These are phyloP conservation scores for Thelephora terrestris DNA, from an alignment of 1,284 basidiomycete species.

Conservation along the genomic window DNA sequence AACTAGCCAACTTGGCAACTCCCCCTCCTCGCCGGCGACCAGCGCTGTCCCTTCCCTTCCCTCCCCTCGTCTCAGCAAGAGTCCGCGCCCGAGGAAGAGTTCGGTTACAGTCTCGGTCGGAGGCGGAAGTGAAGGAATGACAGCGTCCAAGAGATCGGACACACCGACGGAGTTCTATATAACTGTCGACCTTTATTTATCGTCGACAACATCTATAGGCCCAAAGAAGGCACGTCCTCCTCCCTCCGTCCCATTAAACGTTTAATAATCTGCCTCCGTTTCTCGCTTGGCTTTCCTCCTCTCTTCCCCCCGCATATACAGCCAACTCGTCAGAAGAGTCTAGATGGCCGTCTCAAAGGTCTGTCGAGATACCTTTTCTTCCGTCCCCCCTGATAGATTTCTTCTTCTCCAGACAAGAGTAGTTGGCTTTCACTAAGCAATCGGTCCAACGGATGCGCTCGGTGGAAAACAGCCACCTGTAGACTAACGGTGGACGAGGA, in stretches of 20 bases:
- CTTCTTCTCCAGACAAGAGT: slow-evolving; percentile 62
- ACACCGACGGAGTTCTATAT: slow-evolving; percentile 33
- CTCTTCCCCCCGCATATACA: slow-evolving; percentile 5
- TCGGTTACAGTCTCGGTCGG: no score
- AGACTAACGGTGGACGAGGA: slow-evolving; percentile 58
- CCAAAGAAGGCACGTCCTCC: slow-evolving; percentile 45
- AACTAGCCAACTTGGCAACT: no score
- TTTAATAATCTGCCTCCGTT: slow-evolving; percentile 7
- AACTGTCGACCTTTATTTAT: slow-evolving; percentile 54
- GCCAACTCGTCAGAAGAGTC: slow-evolving; percentile 32
- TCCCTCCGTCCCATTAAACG: slow-evolving; percentile 6
- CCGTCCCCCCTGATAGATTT: slow-evolving; percentile 2
- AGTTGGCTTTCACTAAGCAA: slow-evolving; percentile 60
- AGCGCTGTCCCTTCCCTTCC: not conserved
- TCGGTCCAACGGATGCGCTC: slow-evolving; percentile 37
- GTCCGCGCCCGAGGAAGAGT: no score
- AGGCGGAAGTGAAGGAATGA: not conserved
- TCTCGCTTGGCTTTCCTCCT: not conserved
- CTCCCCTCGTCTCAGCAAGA: not conserved
- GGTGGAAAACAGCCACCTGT: slow-evolving; percentile 65
- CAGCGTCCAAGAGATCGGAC: slow-evolving; percentile 4
- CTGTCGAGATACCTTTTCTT: not conserved
- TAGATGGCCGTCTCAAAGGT: slow-evolving; percentile 1
- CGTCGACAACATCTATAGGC: slow-evolving; percentile 38
- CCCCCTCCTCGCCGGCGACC: no score